These are phyloP conservation scores for Myxozyma lipomycoides DNA, from an alignment of 805 yeast genomes.

Conservation along the genomic window DNA sequence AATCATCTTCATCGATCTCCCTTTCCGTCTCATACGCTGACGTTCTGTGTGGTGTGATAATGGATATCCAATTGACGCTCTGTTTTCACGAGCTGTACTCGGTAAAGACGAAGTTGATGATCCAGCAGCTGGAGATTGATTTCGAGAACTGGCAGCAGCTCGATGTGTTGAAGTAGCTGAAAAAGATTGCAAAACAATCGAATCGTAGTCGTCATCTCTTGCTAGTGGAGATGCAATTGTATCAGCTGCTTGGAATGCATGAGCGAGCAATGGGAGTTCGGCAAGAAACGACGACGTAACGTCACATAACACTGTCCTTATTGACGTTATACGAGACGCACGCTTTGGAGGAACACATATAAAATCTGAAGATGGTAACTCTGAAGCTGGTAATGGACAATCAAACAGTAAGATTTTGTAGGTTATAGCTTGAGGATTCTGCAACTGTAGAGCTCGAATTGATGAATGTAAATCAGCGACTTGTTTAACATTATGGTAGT, in stretches of 20 bases:
- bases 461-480: slow-evolving; percentile 33
- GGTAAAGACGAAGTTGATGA: slow-evolving; percentile 18
- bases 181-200: slow-evolving; percentile 12
- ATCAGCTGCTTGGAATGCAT: slow-evolving; percentile 28
- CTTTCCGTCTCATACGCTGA: slow-evolving; percentile 50
- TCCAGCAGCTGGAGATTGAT: slow-evolving; percentile 13
- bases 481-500: slow-evolving; percentile 32
- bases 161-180: neutral
- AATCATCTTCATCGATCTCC: slow-evolving; percentile 69
- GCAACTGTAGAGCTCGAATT: slow-evolving; percentile 43
- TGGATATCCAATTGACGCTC: slow-evolving; percentile 14
- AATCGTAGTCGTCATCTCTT: slow-evolving; percentile 27
- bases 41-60: slow-evolving; percentile 34
- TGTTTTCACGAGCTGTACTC: slow-evolving; percentile 7
- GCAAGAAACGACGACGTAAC: slow-evolving; percentile 60
- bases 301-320: slow-evolving; percentile 59
- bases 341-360: slow-evolving; percentile 30
- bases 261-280: slow-evolving; percentile 59
- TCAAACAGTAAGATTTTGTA: slow-evolving; percentile 56
- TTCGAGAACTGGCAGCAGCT: neutral
- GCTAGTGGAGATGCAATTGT: slow-evolving; percentile 29
- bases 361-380: slow-evolving; percentile 19
- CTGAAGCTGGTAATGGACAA: slow-evolving; percentile 33
- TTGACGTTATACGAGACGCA: slow-evolving; percentile 36
- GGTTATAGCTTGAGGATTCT: slow-evolving; percentile 51